Evolutionary conservation across 2,329 filamentous ascomycete genomes (phyloP).

Genomic region (Colletotrichum sp.): DNA sequence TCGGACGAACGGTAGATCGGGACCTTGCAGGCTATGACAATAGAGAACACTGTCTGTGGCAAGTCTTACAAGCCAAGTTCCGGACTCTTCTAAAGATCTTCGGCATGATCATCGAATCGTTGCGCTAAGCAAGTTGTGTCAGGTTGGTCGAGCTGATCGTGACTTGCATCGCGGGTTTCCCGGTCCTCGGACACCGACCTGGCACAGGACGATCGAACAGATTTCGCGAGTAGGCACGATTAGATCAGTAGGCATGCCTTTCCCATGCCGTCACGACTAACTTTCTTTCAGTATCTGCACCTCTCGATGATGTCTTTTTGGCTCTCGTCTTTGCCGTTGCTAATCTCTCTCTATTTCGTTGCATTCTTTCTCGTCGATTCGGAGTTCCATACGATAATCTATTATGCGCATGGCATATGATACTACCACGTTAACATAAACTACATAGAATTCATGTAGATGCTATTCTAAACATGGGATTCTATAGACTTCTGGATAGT

Average conservation of each 20-base stretch:
- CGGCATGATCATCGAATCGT: background rate
- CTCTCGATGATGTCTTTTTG: background rate
- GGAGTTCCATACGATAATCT: background rate
- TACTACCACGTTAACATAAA: rapidly evolving
- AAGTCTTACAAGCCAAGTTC: background rate
- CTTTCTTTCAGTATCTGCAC: background rate
- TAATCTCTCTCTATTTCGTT: background rate
- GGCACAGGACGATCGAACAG: background rate
- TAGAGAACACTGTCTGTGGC: background rate
- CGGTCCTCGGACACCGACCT: background rate
- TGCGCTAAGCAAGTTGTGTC: background rate
- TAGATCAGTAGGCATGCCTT: background rate
- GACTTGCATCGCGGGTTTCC: background rate
- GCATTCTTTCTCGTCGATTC: background rate
- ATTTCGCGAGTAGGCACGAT: background rate
- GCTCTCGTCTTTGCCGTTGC: rapidly evolving
- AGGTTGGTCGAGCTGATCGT: background rate
- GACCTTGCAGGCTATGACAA: background rate
- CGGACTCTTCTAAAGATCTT: background rate
- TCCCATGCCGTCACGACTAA: too few species aligned
- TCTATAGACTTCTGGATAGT: rapidly evolving
- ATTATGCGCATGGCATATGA: rapidly evolving
- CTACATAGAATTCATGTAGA: rapidly evolving
- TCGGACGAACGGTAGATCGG: background rate
- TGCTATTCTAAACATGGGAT: background rate